Base-by-base conservation (phyloP, 2,329 filamentous ascomycete genomes). In the Pseudocercospora cruenta region DNA sequence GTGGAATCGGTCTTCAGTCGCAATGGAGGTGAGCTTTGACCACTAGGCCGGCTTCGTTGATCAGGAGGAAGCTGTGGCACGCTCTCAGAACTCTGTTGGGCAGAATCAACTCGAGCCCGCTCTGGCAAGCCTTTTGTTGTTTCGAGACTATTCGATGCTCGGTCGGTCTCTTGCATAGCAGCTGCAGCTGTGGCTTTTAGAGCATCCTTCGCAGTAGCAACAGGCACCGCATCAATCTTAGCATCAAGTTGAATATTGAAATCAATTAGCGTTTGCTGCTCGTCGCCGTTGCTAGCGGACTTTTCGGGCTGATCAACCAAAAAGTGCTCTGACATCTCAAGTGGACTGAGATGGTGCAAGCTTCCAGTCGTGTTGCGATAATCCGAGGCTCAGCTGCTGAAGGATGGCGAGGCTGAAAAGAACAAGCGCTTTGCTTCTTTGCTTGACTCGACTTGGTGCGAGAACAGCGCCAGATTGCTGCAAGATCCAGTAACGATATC, bases 61-160 rank as follows among this genome's bases (percentile, higher is more conserved):
- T 67, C 58, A 8, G 65, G 47, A n/a, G 60, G 61, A 19, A 71
- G 14, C 45, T 69, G 67, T 12, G 69, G 67, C 14, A 69, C 60
- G 24, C 33, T 65, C 19, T 70, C 69, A 19, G 49, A 28, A 43
- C 65, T 69, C 21, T 69, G 62, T 31, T 71, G 68, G 26, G 68
- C 69, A 54, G 70, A 71, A 58, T 72, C 70, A 21, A 70, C 62
- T 53, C 70, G 58, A 31, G 66, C 61, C 36, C 67, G 64, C 39
- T 63, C 59, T 10, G 61, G 54, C 7, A 60, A 57, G 19, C 65
- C 62, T 36, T 62, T 64, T 16, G 16, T 22, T 33, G 54, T 36
- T 14, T 58, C 54, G 31, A 33, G 28, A 19, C 33, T 31, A 33
- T 33, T 57, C 19, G 60, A 21, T 16, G 62, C 28, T 22, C 59